Evolutionary conservation across 2,329 filamentous ascomycete genomes (phyloP), one percentile per base, ranked within the genome.

Genomic region (Ceratocystis colombiana): DNA sequence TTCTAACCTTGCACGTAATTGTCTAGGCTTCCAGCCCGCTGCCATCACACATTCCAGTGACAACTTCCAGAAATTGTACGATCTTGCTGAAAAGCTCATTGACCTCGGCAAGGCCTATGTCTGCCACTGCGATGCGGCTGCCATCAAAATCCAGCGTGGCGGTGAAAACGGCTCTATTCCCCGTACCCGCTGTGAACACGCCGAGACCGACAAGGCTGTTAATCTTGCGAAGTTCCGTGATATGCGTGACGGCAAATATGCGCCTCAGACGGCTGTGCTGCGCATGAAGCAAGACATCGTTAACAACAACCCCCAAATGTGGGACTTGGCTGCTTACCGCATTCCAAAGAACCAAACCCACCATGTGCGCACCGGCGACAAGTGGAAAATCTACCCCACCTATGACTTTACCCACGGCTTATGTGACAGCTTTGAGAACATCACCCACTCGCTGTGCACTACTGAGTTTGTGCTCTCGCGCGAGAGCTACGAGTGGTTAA

Each of bases 331-430:
- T 1, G 93, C 93, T 17, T 97, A 96, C 76, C 85, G 93, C 68
- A 87, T 97, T 66, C 82, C 90, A 68, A 83, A 88, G 72, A 85
- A 89, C 53, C 77, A 83, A 67, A 80, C 80, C 68, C 81, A 85
- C 55, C 90, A 96, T 74, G 85, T 90, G 75, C 84, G 89, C 45
- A 96, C 92, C 0, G 90, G 89, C 37, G 79, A 83, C 70, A 85
- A 88, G 73, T 97, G 92, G 91, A 88, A 86, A 75, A 96, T 96
- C 69, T 96, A 96, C 74, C 94, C 94, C 0, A 95, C 93, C 0
- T 96, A 96, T 73, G 92, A 96, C 74, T 95, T 95, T 74, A 88
- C 88, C 0, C 90, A 95, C 78, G 96, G 89, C 75, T 79, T 96
- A 25, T 93, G 89, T 71, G 94, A 97, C 80, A 92, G 89, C 70